Evolutionary conservation across 768 basidiomycete species (phyloP).

Genomic region (Boletellus emodensis): DNA sequence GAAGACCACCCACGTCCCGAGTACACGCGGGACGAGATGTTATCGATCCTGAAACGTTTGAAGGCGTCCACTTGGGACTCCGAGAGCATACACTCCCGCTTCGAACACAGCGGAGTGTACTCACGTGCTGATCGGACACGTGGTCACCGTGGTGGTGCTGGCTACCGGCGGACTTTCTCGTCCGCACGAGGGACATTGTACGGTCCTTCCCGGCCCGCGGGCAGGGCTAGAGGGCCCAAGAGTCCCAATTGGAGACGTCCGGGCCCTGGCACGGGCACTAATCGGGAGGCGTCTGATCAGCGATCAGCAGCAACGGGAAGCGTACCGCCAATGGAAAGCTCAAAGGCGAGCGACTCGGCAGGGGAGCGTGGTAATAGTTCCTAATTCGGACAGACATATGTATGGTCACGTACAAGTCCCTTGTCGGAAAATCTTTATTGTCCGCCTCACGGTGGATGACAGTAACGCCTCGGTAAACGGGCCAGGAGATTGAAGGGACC

Average conservation of each 20-base stretch:
- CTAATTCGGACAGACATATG: conserved; percentile 10
- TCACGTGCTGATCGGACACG: conserved; percentile 16
- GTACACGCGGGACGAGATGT: conserved; percentile 52
- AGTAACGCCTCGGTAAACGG: conserved; percentile 20
- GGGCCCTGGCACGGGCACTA: conserved; percentile 5
- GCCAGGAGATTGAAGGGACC: conserved; percentile 26
- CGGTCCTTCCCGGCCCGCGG: conserved; percentile 10
- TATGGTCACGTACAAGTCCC: conserved; percentile 19
- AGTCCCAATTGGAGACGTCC: conserved; percentile 18
- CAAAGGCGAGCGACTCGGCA: conserved; percentile 22
- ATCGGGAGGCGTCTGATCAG: conserved; percentile 17
- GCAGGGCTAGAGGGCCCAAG: conserved; percentile 16
- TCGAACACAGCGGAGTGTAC: conserved; percentile 5
- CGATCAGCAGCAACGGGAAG: conserved; percentile 9
- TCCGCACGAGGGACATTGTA: conserved; percentile 11
- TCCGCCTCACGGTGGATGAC: conserved; percentile 17
- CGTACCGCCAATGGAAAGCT: conserved; percentile 21
- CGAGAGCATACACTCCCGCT: conserved; percentile 7
- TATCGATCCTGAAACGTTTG: conserved; percentile 49
- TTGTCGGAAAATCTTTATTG: conserved; percentile 18
- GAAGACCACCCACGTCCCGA: conserved; percentile 37
- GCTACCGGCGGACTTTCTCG: conserved; percentile 11
- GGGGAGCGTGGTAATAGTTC: conserved; percentile 21
- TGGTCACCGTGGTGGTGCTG: conserved; percentile 17
- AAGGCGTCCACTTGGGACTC: conserved; percentile 27